phyloP scores from a whole-genome alignment of 371 early-diverging fungal genomes.

The Rhizomucor miehei region DNA sequence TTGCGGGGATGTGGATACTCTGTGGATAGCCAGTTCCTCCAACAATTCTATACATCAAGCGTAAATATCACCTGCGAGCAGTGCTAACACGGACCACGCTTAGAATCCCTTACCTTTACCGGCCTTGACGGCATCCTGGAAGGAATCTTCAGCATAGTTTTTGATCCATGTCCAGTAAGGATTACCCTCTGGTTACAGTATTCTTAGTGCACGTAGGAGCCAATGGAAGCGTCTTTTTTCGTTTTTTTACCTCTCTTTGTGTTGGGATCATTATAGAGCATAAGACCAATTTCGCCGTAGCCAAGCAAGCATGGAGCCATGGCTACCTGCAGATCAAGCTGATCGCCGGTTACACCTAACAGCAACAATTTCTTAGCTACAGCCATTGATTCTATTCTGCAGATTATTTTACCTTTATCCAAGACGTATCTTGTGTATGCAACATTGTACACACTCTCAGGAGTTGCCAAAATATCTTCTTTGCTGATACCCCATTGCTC shows the following conservation, averaged over 20 bases:
- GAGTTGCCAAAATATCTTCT: constrained; percentile 62
- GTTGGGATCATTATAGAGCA: constrained; percentile 59
- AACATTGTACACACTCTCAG: constrained; percentile 70
- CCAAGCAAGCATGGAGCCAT: constrained; percentile 82
- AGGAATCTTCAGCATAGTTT: constrained; percentile 65
- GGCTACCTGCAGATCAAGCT: constrained; percentile 73
- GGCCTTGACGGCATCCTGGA: constrained; percentile 61
- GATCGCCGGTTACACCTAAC: constrained; percentile 62
- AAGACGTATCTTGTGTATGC: constrained; percentile 84
- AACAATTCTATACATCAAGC: constrained; percentile 28
- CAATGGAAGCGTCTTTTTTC: too few species aligned
- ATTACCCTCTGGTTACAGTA: constrained; percentile 53
- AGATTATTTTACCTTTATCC: constrained; percentile 54
- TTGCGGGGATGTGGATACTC: constrained; percentile 44
- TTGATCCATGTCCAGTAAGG: constrained; percentile 82
- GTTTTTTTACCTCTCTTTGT: constrained; percentile 49
- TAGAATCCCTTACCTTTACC: constrained; percentile 50
- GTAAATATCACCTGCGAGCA: background rate
- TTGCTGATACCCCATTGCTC: constrained; percentile 67
- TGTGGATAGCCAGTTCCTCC: constrained; percentile 50
- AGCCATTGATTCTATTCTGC: too few species aligned
- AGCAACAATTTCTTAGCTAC: too few species aligned
- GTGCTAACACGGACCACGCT: too few species aligned
- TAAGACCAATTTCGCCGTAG: constrained; percentile 77
- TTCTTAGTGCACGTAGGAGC: background rate